Base-by-base conservation (phyloP, 192 early-diverging fungal species). In the Chytriomyces confervae region DNA sequence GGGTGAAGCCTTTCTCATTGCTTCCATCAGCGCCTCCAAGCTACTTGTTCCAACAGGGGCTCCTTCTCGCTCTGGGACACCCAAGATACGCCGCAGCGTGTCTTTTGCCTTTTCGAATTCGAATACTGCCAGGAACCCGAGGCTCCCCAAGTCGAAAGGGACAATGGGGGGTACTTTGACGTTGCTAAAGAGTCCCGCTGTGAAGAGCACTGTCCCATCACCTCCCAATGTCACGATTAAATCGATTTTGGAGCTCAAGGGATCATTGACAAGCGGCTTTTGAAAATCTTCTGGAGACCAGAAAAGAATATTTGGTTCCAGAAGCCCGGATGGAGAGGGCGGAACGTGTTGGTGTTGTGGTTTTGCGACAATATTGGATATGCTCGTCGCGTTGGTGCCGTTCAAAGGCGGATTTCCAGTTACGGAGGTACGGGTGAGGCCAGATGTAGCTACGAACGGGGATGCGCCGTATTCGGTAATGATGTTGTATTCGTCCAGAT, bases 171-270 rank as follows among this genome's bases (percentile, higher is more conserved):
- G 96, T 48, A 96, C 93, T 18, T 90, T 86, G 18, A 71, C 61
- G 47, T 50, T 61, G 44, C 96, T 93, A 69, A 87, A 87, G 24
- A 98, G 83, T 92, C 95, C 96, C 43, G 94, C 93, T 43, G 96
- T 94, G 80, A 92, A 98, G 48, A 98, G 87, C 1, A 98, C 96
- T 1, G 96, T 99, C 47, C 96, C 96, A 86, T 99, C 96, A 50
- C 96, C 97, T 50, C 96, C 96, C 73, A 99, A 91, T 80, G 96
- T 97, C 66, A 98, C 89, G 57, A 96, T 89, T 85, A 99, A 94
- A 81, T 99, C 97, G 43, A 87, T 74, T 45, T 74, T 74, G 3
- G 72, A 74, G 10, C 60, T 62, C 60, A 74, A 44, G 4, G 72
- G 72, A 29, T 74, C 62, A 24, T 10, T 61, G 29, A 18, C 27